Base-by-base conservation (phyloP, 2,329 filamentous ascomycete genomes). In the Emmonsiellopsis sp. region DNA sequence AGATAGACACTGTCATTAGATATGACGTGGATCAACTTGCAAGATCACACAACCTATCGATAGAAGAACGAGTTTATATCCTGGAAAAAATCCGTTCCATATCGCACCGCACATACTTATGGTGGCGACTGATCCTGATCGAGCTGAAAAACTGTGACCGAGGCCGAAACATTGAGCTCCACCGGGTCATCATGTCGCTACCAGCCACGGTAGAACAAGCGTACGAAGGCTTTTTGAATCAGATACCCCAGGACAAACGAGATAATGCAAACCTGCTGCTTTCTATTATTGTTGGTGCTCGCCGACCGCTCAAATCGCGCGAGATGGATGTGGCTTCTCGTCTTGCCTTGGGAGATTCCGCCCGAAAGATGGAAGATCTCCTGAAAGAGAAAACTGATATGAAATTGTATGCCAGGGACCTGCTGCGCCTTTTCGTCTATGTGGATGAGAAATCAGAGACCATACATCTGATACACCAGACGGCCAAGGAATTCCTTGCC, bases 41-140 rank as follows among this genome's bases (percentile, higher is more conserved):
- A 4, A 9, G 45, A 40, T 54, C n/a, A 2, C n/a, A 56, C 42
- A 13, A 11, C 9, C 15, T 32, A 3, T 38, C 52, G 34, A 37
- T 40, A 26, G 10, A 13, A 11, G 16, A 49, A 31, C 43, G 16
- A 2, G 11, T 35, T 43, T 58, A 44, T 11, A 20, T 7, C 16
- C 30, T 44, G 20, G 13, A 11, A 9, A 31, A 10, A 8, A 13
- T 16, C 5, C 30, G 7, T 15, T 44, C 11, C 13, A 55, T 2
- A 65, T 64, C 58, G 26, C 46, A 67, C 45, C 56, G 65, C 3
- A 68, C 65, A 1, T 66, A 66, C 43, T 56, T 67, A 15, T 68
- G 64, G 65, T 49, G 63, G 8, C 34, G 60, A 31, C 50, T 66
- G 10, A 58, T 65, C 16, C 8, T 53, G 9, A 32, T 51, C 6